A percentile compares a stretch with the other conserved stretches of the same genome.
phyloP scores from a whole-genome alignment of 176 grass and related monocot species.

The Triticum turgidum region DNA sequence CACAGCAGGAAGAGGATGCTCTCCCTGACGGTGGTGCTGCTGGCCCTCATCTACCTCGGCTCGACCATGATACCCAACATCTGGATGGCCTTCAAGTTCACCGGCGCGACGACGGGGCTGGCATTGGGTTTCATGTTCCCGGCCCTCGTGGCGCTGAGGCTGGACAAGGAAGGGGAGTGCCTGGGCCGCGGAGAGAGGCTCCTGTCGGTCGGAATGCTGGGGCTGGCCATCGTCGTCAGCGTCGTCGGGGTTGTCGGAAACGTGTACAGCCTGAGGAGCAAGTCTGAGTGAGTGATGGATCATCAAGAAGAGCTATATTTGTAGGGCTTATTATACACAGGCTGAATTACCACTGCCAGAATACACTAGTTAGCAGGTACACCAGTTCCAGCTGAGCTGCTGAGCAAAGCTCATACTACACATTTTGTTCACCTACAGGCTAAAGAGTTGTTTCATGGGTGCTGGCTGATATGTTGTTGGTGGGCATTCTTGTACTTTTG shows the following conservation, averaged over 20 bases:
- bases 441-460: not conserved
- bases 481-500: constrained; percentile 27
- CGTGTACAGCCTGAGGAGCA: constrained; percentile 73
- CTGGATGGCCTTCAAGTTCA: constrained; percentile 98
- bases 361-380: constrained; percentile 34
- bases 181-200: constrained; percentile 55
- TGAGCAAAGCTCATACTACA: constrained; percentile 26
- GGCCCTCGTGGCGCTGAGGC: constrained; percentile 59
- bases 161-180: constrained; percentile 68
- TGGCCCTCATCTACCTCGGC: constrained; percentile 72
- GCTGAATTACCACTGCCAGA: not conserved
- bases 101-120: constrained; percentile 79
- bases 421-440: constrained; percentile 25
- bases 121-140: constrained; percentile 96
- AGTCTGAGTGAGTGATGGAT: constrained; percentile 53
- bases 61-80: constrained; percentile 94
- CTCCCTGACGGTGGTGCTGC: constrained; percentile 69
- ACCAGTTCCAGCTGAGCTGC: not conserved
- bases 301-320: constrained; percentile 1
- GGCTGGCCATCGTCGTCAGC: constrained; percentile 62
- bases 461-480: not conserved
- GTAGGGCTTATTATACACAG: constrained; percentile 27
- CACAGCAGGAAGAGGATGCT: constrained; percentile 67
- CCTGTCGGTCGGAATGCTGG: constrained; percentile 62
- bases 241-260: constrained; percentile 75